Evolutionary conservation across 2,329 filamentous ascomycete species (phyloP), one percentile per base, ranked within the genome.

Genomic region (Ramularia endophylla): DNA sequence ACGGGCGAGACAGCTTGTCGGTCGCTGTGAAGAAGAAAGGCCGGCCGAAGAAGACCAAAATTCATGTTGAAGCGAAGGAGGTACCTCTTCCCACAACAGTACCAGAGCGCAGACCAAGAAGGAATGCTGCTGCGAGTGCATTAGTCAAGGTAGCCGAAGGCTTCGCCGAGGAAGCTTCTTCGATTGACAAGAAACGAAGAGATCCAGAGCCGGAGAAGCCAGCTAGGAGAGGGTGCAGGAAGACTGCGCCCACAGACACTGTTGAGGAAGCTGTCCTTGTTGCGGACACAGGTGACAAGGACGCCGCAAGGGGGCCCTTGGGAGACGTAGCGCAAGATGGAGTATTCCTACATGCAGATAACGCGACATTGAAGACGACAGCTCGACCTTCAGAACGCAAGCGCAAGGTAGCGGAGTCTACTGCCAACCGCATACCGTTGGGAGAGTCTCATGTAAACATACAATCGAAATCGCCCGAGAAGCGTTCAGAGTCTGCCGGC

Each of bases 181-280:
- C 53, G n/a, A 41, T 52, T 6, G 53, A 54, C 31, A 57, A 48
- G 30, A 48, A 51, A 27, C 36, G 54, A 13, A 41, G 54, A 29
- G 31, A 38, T 25, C 34, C 36, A 12, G 39, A 32, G 8, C 33
- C 41, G 8, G 39, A 40, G 11, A 39, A 40, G 34, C 8, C 32
- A 8, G 38, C 18, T 11, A 27, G 38, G 13, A 33, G 30, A 20
- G 30, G 27, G 20, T 16, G 33, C 15, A 46, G 27, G 22, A 25
- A 30, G 25, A 11, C 35, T 6, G 35, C 27, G 34, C 22, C 32
- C 6, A 15, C 19, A 8, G 11, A 13, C 8, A 8, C 13, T 15
- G 5, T n/a, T 5, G 27, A 27, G 17, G 34, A 36, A n/a, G 37
- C 32, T n/a, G 16, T 31, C 7, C 17, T 12, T 18, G 13, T 20